These are phyloP conservation scores for Spiraea crenata DNA, from an alignment of 331 rosid species.

Conservation along the genomic window DNA sequence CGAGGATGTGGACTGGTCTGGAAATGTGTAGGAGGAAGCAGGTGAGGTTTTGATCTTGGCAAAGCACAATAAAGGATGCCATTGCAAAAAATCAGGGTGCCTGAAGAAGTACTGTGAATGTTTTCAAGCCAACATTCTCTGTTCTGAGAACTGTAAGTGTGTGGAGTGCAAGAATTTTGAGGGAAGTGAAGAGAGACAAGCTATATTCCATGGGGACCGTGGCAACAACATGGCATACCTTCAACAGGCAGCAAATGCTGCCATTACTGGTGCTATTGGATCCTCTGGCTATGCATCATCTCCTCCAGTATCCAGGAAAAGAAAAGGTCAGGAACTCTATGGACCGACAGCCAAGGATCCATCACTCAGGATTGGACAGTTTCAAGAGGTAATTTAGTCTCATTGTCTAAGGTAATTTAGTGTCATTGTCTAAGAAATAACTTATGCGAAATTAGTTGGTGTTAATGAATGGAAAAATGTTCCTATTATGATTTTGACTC, in stretches of 20 bases:
- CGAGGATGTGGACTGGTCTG: slow-evolving; percentile 26
- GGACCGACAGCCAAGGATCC: slow-evolving; percentile 70
- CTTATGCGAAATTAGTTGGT: slow-evolving; percentile 21
- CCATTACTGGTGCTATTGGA: slow-evolving; percentile 96
- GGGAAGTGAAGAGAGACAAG: slow-evolving; percentile 97
- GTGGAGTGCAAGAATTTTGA: slow-evolving; percentile 97
- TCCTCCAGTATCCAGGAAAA: slow-evolving; percentile 72
- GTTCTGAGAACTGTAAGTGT: slow-evolving; percentile 97
- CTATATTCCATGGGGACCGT: slow-evolving; percentile 83
- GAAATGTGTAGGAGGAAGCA: slow-evolving; percentile 70
- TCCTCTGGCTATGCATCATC: slow-evolving; percentile 77
- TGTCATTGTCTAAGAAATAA: slow-evolving; percentile 3
- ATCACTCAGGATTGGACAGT: slow-evolving; percentile 53
- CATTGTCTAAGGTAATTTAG: slow-evolving; percentile 36
- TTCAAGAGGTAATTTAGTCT: slow-evolving; percentile 62
- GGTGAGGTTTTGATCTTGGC: slow-evolving; percentile 79
- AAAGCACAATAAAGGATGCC: slow-evolving; percentile 98
- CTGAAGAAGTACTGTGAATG: slow-evolving; percentile 93
- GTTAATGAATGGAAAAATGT: background rate
- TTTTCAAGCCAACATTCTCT: slow-evolving; percentile 95
- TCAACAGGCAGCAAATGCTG: slow-evolving; percentile 98
- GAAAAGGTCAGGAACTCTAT: slow-evolving; percentile 66
- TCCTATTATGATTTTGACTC: slow-evolving; percentile 1
- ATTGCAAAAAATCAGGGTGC: slow-evolving; percentile 94
- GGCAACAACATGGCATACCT: slow-evolving; percentile 60